phyloP scores from a whole-genome alignment of 495 filamentous ascomycete species.

The Glonium stellatum region DNA sequence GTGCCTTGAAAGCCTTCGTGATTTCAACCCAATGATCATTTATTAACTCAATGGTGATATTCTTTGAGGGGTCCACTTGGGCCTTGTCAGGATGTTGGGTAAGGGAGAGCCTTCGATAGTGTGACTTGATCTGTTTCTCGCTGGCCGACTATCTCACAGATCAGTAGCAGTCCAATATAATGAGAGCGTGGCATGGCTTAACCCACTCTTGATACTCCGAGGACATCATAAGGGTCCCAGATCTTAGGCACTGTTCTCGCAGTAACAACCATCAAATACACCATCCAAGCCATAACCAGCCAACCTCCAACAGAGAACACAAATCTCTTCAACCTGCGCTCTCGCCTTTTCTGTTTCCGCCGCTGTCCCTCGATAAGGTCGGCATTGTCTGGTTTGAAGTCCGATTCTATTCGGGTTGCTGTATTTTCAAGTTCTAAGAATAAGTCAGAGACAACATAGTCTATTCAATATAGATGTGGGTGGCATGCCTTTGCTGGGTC shows the following conservation, averaged over 20 bases:
- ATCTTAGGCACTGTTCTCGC: conserved; percentile 66
- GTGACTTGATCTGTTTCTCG: conserved; percentile 84
- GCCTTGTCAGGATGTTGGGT: conserved; percentile 92
- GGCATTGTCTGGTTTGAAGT: conserved; percentile 73
- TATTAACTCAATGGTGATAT: conserved; percentile 78
- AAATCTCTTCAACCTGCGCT: conserved; percentile 81
- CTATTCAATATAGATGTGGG: conserved; percentile 4
- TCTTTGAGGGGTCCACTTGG: conserved; percentile 69
- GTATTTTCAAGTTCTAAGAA: conserved; percentile 56
- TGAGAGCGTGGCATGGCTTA: not conserved
- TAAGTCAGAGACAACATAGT: conserved; percentile 7
- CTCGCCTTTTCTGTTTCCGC: conserved; percentile 81
- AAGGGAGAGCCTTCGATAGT: conserved; percentile 78
- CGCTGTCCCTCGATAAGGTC: conserved; percentile 79
- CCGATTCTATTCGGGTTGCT: conserved; percentile 61
- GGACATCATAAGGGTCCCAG: conserved; percentile 94
- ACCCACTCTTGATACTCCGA: conserved; percentile 72
- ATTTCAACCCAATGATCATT: conserved; percentile 89
- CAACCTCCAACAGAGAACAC: conserved; percentile 70
- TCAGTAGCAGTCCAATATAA: not conserved
- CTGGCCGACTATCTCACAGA: conserved; percentile 54
- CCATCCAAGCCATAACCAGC: conserved; percentile 81
- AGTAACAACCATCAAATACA: conserved; percentile 79
- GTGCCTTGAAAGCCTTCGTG: conserved; percentile 92
- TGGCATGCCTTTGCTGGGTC: conserved; percentile 61